A percentile compares a stretch with the other conserved stretches of the same genome.
Evolutionary conservation across 2,329 filamentous ascomycete species (phyloP).

Genomic region (Clarireedia hainanense): DNA sequence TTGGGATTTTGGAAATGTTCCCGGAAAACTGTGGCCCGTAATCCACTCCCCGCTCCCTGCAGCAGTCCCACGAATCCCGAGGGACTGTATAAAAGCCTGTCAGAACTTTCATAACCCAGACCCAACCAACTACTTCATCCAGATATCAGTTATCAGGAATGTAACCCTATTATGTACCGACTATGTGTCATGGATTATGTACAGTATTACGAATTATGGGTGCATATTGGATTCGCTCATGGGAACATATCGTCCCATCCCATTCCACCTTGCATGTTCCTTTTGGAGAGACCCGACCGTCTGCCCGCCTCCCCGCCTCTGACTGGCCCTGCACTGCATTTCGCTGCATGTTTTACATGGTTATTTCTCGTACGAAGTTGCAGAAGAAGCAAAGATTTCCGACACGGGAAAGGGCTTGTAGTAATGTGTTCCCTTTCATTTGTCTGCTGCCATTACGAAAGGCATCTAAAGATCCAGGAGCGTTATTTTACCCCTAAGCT

Average conservation of each 20-base stretch:
- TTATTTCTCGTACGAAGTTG: neutral
- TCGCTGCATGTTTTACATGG: constrained; percentile 1
- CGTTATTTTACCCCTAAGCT: neutral
- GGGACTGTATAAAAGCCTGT: too few relatives aligned
- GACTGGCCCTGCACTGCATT: neutral
- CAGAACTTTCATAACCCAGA: neutral
- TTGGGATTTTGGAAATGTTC: too few relatives aligned
- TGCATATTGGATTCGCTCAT: too few relatives aligned
- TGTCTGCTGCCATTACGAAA: neutral
- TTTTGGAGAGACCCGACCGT: too few relatives aligned
- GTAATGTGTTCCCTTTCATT: neutral
- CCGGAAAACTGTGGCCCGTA: too few relatives aligned
- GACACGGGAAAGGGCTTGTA: neutral
- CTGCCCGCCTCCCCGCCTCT: neutral
- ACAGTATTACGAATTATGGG: too few relatives aligned
- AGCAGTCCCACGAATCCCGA: too few relatives aligned
- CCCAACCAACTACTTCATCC: neutral
- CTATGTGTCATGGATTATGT: too few relatives aligned
- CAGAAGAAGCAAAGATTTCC: constrained; percentile 5
- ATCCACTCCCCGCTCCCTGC: neutral
- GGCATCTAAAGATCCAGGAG: neutral
- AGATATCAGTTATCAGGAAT: neutral
- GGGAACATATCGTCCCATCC: too few relatives aligned
- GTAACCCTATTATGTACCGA: neutral
- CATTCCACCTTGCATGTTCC: too few relatives aligned